A percentile compares a stretch with the other conserved stretches of the same genome.
These are phyloP conservation scores for Chloranthus sessilifolius DNA, from an alignment of 164 flowering plant species.

Conservation along the genomic window DNA sequence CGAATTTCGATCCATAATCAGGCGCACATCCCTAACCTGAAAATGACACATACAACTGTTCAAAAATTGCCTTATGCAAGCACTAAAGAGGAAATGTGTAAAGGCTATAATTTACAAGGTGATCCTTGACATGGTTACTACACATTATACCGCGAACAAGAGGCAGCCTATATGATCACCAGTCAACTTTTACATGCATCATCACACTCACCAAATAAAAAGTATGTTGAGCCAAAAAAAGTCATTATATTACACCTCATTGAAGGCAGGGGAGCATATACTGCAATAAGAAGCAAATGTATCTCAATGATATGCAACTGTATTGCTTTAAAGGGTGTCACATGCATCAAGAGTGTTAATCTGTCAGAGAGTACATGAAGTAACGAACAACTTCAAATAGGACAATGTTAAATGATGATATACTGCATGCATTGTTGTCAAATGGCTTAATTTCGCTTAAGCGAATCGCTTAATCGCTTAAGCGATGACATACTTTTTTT, in stretches of 20 bases:
- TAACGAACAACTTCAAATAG: conserved; percentile 11
- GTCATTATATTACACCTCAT: conserved; percentile 28
- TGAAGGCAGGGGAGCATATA: conserved; percentile 30
- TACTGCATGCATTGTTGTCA: no score
- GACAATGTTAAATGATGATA: conserved; percentile 10
- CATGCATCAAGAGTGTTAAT: conserved; percentile 17
- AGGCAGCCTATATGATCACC: conserved; percentile 13
- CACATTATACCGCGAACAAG: conserved; percentile 8
- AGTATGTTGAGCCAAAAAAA: conserved; percentile 33
- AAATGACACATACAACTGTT: conserved; percentile 13
- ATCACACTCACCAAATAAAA: conserved; percentile 22
- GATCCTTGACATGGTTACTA: conserved; percentile 14
- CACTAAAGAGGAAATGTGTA: not conserved
- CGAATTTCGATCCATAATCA: conserved; percentile 96
- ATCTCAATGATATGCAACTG: conserved; percentile 29
- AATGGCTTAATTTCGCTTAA: no score
- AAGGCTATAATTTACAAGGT: conserved; percentile 6
- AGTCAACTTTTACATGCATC: conserved; percentile 15
- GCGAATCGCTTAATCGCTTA: no score
- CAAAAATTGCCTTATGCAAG: not conserved
- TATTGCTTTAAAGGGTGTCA: conserved; percentile 16
- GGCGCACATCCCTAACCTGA: conserved; percentile 94
- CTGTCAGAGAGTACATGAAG: conserved; percentile 10
- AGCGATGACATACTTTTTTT: no score
- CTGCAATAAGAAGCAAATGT: conserved; percentile 36